Base-by-base conservation (phyloP, 345 rosid species). In the Eucalyptus caleyi region DNA sequence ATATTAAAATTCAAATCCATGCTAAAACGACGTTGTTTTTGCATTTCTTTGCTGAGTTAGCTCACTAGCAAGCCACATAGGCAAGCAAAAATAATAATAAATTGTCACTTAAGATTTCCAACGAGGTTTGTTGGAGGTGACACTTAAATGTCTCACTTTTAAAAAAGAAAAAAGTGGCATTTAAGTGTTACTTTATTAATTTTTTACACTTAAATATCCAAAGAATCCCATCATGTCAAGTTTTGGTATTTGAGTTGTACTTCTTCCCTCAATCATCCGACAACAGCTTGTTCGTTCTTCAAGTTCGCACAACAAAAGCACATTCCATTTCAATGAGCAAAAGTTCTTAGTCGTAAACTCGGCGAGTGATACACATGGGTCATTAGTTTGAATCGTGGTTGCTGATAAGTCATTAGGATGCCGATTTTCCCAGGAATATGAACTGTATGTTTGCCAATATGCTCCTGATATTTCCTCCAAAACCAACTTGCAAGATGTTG, bases 111-210 rank as follows among this genome's bases (percentile, higher is more conserved):
- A 51, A 1, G 23, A 51, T 51, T 51, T 51, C 2, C 2, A 51
- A 4, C 4, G 1, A 51, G 23, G 2, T 7, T 51, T 0, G 9
- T 1, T 2, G 9, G 9, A 51, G 2, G 23, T 51, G 23, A 1
- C 23, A 51, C 19, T 50, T 50, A 50, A 50, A 3, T 50, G 8
- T 6, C 19, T 1, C 19, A 50, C 51, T 50, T 44, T 49, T 50
- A 14, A 50, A 50, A 50, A 50, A 50, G 0, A 50, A 50, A 50
- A 14, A 50, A 50, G 1, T 50, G 3, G 18, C 2, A 50, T 15
- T 50, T 50, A 50, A 50, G 16, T 50, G 51, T 50, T 1, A 50
- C 18, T 50, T 50, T 50, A 3, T 6, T 50, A 50, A 50, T 0
- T 50, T 16, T 50, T 16, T 0, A 1, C 1, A 50, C 9, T 51